Base-by-base conservation (phyloP, 495 filamentous ascomycete species). In the Achaetomiella virescens region DNA sequence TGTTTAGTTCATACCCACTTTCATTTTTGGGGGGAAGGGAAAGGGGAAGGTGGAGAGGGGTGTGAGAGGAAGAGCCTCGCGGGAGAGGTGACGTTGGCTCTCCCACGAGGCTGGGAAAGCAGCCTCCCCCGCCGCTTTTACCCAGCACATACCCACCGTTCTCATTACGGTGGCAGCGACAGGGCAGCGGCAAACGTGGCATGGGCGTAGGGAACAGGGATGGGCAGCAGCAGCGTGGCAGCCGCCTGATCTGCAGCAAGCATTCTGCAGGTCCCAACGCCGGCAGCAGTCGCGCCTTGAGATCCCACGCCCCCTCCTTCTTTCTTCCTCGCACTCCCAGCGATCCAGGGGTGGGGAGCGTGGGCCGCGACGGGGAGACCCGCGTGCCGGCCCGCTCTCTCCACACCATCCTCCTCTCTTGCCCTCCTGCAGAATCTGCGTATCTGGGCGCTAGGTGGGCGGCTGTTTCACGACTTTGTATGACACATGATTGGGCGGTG, bases 401-500 rank as follows among this genome's bases (percentile, higher is more conserved):
- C 17, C 42, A 20, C 54, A 6, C 38, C 38, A 14, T 22, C 27
- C 14, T 6, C 12, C 11, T 31, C 1, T 43, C 25, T 25, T 40
- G 12, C 27, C 45, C 3, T 21, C 33, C 40, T 43, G 22, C 38
- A 33, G 12, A 10, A 18, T 43, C 33, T 35, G 42, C 42, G 22
- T 11, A 9, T 53, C 22, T 20, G 3, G 25, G 22, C 3, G 3
- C 18, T 36, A 8, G 25, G 21, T 3, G 53, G 61, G 59, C 55
- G 57, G 62, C 53, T 65, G 68, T 73, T 71, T 72, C 71, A 71
- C 64, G 70, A 72, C 55, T 50, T 64, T 41, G n/a, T 66, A 72
- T 60, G 69, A 72, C 47, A 65, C 69, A 73, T 76, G 73, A 76
- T 78, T 78, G 75, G 73, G 64, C 58, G 54, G 62, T 41, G 8